Evolutionary conservation across 2,329 filamentous ascomycete genomes (phyloP).

Genomic region (Curvularia eragrostidis): DNA sequence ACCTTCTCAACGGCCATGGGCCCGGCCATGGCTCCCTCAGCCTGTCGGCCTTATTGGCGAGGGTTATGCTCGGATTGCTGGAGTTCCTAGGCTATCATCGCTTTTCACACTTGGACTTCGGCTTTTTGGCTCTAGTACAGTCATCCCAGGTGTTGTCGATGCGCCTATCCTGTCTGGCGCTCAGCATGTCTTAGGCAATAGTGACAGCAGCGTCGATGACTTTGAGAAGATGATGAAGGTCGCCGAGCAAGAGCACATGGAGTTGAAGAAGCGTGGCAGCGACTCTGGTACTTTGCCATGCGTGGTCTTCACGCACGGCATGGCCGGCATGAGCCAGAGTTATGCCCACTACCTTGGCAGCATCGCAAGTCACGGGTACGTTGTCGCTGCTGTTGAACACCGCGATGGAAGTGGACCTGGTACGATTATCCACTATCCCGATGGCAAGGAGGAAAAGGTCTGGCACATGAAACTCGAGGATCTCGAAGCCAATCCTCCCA

Average conservation of each 20-base stretch:
- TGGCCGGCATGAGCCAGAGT: conserved; percentile 54
- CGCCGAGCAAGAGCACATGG: conserved; percentile 29
- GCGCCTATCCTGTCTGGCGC: conserved; percentile 46
- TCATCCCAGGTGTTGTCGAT: conserved; percentile 54
- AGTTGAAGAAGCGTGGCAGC: conserved; percentile 39
- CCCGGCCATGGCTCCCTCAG: conserved; percentile 54
- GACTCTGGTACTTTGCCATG: conserved; percentile 48
- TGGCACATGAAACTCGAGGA: conserved; percentile 49
- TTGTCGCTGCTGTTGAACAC: conserved; percentile 57
- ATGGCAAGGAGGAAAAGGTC: conserved; percentile 43
- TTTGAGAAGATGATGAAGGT: conserved; percentile 26
- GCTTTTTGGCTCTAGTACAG: conserved; percentile 51
- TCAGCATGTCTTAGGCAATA: conserved; percentile 32
- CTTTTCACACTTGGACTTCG: conserved; percentile 53
- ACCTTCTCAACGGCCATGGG: conserved; percentile 37
- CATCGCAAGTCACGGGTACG: conserved; percentile 54
- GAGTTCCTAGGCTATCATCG: conserved; percentile 40
- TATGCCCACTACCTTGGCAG: conserved; percentile 57
- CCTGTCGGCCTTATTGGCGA: conserved; percentile 53
- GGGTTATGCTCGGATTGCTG: conserved; percentile 54
- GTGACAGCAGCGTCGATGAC: conserved; percentile 21
- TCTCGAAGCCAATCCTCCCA: conserved; percentile 42
- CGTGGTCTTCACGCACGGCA: conserved; percentile 57
- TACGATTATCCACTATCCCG: conserved; percentile 48
- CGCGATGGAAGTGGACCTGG: conserved; percentile 57